Evolutionary conservation across 257 asterid species (phyloP).

Genomic region (Capsicum baccatum): DNA sequence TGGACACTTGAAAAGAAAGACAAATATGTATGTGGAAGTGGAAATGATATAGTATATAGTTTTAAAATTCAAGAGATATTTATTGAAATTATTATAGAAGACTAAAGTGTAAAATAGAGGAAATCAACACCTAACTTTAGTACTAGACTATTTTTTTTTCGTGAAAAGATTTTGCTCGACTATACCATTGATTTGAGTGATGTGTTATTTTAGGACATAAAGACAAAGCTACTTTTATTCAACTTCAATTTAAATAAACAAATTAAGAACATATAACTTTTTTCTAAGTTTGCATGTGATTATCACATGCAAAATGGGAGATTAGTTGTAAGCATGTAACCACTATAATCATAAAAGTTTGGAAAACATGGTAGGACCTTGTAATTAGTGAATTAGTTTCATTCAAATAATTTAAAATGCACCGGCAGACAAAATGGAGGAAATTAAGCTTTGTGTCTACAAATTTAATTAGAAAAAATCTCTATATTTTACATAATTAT

Average conservation of each 20-base stretch:
- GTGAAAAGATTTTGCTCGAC: background rate
- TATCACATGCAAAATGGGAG: slow-evolving; percentile 36
- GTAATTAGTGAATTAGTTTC: background rate
- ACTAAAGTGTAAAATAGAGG: background rate
- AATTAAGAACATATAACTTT: background rate
- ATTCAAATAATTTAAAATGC: background rate
- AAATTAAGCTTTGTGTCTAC: too few relatives aligned
- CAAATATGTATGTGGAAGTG: too few relatives aligned
- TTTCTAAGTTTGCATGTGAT: slow-evolving; percentile 32
- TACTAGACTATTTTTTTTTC: background rate
- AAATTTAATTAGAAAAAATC: too few relatives aligned
- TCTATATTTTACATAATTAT: too few relatives aligned
- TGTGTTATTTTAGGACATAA: background rate
- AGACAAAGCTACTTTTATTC: background rate
- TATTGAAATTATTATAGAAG: background rate
- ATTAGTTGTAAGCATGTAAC: slow-evolving; percentile 27
- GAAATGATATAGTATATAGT: background rate
- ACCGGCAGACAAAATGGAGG: background rate
- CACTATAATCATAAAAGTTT: background rate
- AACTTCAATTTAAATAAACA: background rate
- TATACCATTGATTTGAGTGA: background rate
- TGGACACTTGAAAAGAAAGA: too few relatives aligned
- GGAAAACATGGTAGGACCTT: slow-evolving; percentile 33
- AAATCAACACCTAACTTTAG: background rate
- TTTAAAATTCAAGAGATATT: background rate